Evolutionary conservation across 768 basidiomycete species (phyloP), one percentile per base, ranked within the genome.

Genomic region (Termitomyces sp.): DNA sequence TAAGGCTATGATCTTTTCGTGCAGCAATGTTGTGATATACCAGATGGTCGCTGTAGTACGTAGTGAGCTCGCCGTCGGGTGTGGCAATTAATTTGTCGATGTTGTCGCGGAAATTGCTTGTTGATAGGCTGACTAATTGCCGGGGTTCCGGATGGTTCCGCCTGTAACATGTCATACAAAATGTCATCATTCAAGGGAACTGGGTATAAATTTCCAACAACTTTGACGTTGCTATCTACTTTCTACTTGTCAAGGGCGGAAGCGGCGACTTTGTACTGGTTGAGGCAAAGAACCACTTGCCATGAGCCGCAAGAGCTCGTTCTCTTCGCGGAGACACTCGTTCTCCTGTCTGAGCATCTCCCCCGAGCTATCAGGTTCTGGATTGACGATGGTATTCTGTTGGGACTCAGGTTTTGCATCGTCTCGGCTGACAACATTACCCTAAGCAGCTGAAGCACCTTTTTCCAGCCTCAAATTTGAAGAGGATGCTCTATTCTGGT

Each of bases 1-100:
- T 79, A 17, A 58, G 61, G 52, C 54, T 50, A 19, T 58, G 23
- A 23, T 53, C n/a, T 62, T 56, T 53, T 50, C 42, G 7, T 33
- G 50, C 41, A 44, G 19, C 43, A 26, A 28, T 44, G 41, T 37
- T 40, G 35, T 37, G 28, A 8, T 50, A 17, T 23, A 33, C 54
- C 63, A 57, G 58, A 54, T 54, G 40, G 58, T 52, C 54, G 58
- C 47, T 50, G 63, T 58, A 21, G 30, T 53, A 19, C 14, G 31
- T 53, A 56, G 47, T 52, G 49, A 57, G 57, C 53, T 59, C 38
- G 52, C 40, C 43, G 55, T 55, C 50, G 56, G 15, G 57, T 28
- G 42, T 42, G 44, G 38, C 55, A 52, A 53, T 61, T 60, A 52
- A 53, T 61, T 60, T 61, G 58, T 46, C 49, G 21, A 26, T 56